Evolutionary conservation across 2,329 filamentous ascomycete genomes (phyloP), one percentile per base, ranked within the genome.

Genomic region (Lithohypha guttulata): DNA sequence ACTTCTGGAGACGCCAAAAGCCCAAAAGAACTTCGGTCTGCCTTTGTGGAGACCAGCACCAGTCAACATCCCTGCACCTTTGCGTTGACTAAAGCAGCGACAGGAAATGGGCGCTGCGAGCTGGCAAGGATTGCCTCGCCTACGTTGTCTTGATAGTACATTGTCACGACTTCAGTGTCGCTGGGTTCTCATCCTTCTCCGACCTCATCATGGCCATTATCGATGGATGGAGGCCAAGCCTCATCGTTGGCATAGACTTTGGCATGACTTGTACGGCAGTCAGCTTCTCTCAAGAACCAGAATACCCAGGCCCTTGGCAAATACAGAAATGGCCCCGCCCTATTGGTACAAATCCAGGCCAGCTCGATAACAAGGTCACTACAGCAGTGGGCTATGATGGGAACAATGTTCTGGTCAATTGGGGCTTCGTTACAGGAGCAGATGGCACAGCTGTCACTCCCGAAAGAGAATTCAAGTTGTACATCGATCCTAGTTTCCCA

Each of bases 241-340:
- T 41, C 6, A 19, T 44, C 31, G 42, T 44, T 13, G 34, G 53
- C 2, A 47, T 53, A 42, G 54, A 55, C 41, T 53, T 55, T 41
- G 53, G 54, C 0, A 57, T 56, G 55, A 56, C 55, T 10, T 42
- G 53, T 43, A 44, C 39, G 3, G 39, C 27, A 27, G 57, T 59
- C 19, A 56, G 57, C 15, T 60, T 58, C 42, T 57, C 56, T 4
- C 52, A 43, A 34, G 52, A 43, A 9, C 56, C 58, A 17, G 53
- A 56, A 46, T 60, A 57, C 57, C 30, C 44, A 25, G 46, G 53
- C 8, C 58, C 58, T 2, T 56, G 53, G 30, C 53, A 53, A 7
- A 55, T 60, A 21, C 57, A 59, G 37, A 53, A 55, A 19, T 60
- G 57, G 57, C 55, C 57, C 1, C 55, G 56, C 2, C 52, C 49